Evolutionary conservation across 805 yeast species (phyloP).

Genomic region (Maudiozyma barnettii): DNA sequence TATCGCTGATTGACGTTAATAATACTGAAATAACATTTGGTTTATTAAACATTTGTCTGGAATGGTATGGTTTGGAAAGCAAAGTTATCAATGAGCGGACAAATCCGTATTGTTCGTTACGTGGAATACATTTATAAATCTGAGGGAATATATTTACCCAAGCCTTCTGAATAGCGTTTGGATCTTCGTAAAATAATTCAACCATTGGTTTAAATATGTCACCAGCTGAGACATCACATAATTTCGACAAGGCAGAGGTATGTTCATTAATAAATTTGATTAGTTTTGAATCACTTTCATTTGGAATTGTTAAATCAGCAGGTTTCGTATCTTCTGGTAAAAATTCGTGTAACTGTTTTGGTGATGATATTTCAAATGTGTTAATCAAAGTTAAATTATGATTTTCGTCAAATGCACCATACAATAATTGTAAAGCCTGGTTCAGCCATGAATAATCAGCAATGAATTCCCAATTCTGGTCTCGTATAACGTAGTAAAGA

Average conservation of each 20-base stretch:
- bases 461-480: slow-evolving; percentile 93
- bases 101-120: slow-evolving; percentile 75
- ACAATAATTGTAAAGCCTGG: slow-evolving; percentile 80
- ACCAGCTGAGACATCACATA: slow-evolving; percentile 39
- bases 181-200: slow-evolving; percentile 74
- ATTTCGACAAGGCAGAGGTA: slow-evolving; percentile 14
- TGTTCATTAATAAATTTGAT: slow-evolving; percentile 29
- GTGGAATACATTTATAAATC: slow-evolving; percentile 63
- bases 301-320: slow-evolving; percentile 4
- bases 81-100: slow-evolving; percentile 71
- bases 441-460: slow-evolving; percentile 93
- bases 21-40: slow-evolving; percentile 83
- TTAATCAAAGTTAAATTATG: slow-evolving; percentile 38
- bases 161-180: slow-evolving; percentile 66
- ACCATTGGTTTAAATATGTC: slow-evolving; percentile 62
- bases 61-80: slow-evolving; percentile 83
- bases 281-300: slow-evolving; percentile 16
- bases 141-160: slow-evolving; percentile 83
- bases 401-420: slow-evolving; percentile 60
- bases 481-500: slow-evolving; percentile 76
- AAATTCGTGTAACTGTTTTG: slow-evolving; percentile 10
- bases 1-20: slow-evolving; percentile 70
- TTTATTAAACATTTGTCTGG: slow-evolving; percentile 76
- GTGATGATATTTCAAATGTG: slow-evolving; percentile 46
- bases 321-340: slow-evolving; percentile 8